phyloP scores from a whole-genome alignment of 345 rosid species.

The Salix koriyanagi region DNA sequence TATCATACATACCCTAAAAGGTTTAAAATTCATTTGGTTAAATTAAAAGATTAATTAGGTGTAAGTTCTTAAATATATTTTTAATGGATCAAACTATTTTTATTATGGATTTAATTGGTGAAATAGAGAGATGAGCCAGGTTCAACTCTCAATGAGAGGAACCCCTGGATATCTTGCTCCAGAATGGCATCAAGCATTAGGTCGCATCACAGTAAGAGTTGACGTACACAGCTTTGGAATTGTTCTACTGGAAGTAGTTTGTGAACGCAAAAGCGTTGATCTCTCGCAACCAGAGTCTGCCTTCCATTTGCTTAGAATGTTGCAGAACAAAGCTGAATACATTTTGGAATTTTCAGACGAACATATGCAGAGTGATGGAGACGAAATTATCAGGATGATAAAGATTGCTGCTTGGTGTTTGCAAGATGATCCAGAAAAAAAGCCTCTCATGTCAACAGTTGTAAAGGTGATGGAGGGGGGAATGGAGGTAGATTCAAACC shows the following conservation, averaged over 20 bases:
- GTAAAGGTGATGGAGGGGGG: no score
- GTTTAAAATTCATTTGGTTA: no score
- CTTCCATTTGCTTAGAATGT: not conserved
- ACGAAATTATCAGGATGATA: not conserved
- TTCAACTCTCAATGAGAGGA: constrained; percentile 8
- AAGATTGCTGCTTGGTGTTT: not conserved
- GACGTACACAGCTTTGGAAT: constrained; percentile 12
- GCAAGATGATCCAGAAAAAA: not conserved
- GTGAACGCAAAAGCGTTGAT: not conserved
- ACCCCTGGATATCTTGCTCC: constrained; percentile 17
- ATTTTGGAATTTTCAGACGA: not conserved
- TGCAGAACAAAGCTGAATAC: not conserved
- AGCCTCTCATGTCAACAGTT: constrained; percentile 2
- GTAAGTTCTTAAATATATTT: no score
- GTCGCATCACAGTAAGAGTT: not conserved
- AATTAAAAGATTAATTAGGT: no score
- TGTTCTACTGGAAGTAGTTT: not conserved
- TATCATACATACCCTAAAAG: no score
- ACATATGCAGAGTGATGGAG: not conserved
- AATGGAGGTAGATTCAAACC: not conserved
- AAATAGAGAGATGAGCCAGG: not conserved
- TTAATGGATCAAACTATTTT: no score
- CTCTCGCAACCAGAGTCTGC: not conserved
- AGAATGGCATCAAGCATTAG: constrained; percentile 1
- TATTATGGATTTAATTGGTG: no score